Percentiles rank a stretch among this genome's conserved stretches.
Evolutionary conservation across 2,329 filamentous ascomycete genomes (phyloP).

Genomic region (Aciculosporium take): DNA sequence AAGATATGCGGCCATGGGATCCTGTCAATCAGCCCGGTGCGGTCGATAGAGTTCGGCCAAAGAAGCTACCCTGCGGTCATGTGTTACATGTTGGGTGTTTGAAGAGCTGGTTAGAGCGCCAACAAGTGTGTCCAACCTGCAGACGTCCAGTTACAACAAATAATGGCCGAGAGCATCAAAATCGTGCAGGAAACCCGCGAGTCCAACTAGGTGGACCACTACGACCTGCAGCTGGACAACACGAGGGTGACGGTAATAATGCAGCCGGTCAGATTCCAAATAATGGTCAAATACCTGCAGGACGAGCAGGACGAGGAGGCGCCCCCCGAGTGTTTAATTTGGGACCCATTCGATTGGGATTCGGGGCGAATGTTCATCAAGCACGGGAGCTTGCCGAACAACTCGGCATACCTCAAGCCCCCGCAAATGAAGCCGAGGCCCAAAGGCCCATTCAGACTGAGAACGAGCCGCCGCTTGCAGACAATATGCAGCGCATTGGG

Average conservation of each 20-base stretch:
- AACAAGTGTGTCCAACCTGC: conserved; percentile 94
- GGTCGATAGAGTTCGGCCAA: conserved; percentile 74
- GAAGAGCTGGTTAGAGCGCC: conserved; percentile 91
- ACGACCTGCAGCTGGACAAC: conserved; percentile 7
- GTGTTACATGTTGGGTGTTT: conserved; percentile 90
- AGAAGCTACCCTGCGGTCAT: conserved; percentile 93
- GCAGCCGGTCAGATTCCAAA: conserved; percentile 7
- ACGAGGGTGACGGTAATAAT: conserved; percentile 5
- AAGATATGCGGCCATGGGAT: conserved; percentile 81
- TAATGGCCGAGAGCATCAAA: conserved; percentile 14
- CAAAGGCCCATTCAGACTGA: conserved; percentile 10
- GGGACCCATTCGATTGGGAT: conserved; percentile 60
- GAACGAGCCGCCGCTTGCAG: conserved; percentile 10
- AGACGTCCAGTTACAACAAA: conserved; percentile 53
- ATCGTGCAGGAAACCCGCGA: conserved; percentile 16
- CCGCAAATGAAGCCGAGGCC: conserved; percentile 11
- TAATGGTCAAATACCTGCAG: conserved; percentile 9
- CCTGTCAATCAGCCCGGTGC: conserved; percentile 43
- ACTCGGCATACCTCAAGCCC: conserved; percentile 32
- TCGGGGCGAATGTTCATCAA: conserved; percentile 56
- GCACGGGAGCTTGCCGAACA: conserved; percentile 54
- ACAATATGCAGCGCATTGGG: conserved; percentile 33
- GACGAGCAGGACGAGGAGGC: conserved; percentile 12
- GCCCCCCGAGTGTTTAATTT: conserved; percentile 54
- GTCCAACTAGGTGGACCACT: conserved; percentile 17